phyloP scores from a whole-genome alignment of 139 green algal species.

The Asterochloris erici region DNA sequence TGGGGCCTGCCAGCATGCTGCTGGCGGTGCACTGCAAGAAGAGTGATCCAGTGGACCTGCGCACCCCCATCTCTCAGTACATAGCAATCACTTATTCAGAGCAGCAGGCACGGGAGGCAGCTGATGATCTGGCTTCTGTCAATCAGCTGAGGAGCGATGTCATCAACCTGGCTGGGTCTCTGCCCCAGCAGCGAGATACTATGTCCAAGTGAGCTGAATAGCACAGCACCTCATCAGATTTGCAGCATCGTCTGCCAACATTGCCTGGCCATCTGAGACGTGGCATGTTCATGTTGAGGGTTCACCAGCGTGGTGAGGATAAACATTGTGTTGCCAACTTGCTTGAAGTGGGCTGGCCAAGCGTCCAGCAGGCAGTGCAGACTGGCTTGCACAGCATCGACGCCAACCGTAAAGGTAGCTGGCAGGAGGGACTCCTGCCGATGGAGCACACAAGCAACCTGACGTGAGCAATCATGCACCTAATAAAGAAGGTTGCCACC shows the following conservation, averaged over 20 bases:
- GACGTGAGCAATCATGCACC: no score
- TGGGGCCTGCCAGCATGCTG: constrained; percentile 26
- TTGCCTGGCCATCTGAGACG: no score
- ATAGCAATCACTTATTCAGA: constrained; percentile 46
- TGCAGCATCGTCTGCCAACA: neutral
- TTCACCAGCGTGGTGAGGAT: no score
- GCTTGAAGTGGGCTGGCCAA: no score
- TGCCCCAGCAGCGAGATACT: constrained; percentile 45
- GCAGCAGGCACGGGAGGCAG: constrained; percentile 49
- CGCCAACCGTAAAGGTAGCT: no score
- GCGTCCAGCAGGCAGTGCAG: neutral
- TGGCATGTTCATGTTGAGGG: no score
- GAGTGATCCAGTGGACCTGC: constrained; percentile 67
- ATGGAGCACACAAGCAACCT: no score
- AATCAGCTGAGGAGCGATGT: constrained; percentile 55
- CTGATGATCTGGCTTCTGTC: constrained; percentile 65
- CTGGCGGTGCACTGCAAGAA: constrained; percentile 81
- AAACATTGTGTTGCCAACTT: no score
- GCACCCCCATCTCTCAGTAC: constrained; percentile 60
- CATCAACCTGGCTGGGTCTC: constrained; percentile 27
- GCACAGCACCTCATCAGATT: neutral
- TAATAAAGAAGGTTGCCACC: no score
- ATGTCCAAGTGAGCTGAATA: constrained; percentile 51
- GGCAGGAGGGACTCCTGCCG: no score
- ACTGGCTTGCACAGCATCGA: neutral